Percentiles rank a stretch among this genome's conserved stretches.
phyloP scores from a whole-genome alignment of 2,329 filamentous ascomycete genomes.

The Alternaria gaisen region DNA sequence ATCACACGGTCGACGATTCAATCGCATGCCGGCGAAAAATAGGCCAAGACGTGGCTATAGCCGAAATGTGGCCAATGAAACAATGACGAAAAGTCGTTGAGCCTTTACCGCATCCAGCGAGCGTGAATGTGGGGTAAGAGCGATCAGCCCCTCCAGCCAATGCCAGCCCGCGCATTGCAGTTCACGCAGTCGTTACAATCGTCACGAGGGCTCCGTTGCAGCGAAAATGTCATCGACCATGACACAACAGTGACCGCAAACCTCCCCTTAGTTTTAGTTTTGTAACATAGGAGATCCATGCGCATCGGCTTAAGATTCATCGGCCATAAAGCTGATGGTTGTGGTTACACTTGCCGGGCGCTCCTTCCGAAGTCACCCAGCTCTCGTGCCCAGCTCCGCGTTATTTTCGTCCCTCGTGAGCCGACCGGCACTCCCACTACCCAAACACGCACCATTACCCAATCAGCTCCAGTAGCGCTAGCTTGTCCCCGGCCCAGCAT shows the following conservation, averaged over 20 bases:
- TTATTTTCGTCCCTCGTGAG: slow-evolving; percentile 41
- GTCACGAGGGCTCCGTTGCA: slow-evolving; percentile 21
- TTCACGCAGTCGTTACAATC: slow-evolving; percentile 5
- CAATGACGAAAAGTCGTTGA: slow-evolving; percentile 30
- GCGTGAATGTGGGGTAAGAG: slow-evolving; percentile 22
- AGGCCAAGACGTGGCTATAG: slow-evolving; percentile 5
- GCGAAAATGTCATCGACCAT: slow-evolving; percentile 11
- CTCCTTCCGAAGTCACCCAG: slow-evolving; percentile 31
- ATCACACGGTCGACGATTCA: neutral
- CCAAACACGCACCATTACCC: slow-evolving; percentile 24
- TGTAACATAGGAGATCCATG: slow-evolving; percentile 15
- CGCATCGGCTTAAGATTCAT: slow-evolving; percentile 7
- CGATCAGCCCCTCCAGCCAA: slow-evolving; percentile 21
- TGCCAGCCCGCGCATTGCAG: slow-evolving; percentile 13
- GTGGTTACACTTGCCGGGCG: slow-evolving; percentile 29
- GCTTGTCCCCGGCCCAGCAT: slow-evolving; percentile 34
- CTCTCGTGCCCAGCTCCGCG: slow-evolving; percentile 30
- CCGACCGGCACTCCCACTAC: slow-evolving; percentile 33
- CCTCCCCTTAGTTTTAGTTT: neutral
- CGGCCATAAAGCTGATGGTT: slow-evolving; percentile 21
- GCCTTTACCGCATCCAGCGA: slow-evolving; percentile 31
- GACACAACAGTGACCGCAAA: slow-evolving; percentile 22
- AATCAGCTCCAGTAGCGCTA: slow-evolving; percentile 36
- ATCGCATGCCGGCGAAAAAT: slow-evolving; percentile 8
- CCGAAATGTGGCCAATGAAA: slow-evolving; percentile 19